These are phyloP conservation scores for Trypanosoma conorhini DNA, from an alignment of 208 protist species.

Conservation along the genomic window DNA sequence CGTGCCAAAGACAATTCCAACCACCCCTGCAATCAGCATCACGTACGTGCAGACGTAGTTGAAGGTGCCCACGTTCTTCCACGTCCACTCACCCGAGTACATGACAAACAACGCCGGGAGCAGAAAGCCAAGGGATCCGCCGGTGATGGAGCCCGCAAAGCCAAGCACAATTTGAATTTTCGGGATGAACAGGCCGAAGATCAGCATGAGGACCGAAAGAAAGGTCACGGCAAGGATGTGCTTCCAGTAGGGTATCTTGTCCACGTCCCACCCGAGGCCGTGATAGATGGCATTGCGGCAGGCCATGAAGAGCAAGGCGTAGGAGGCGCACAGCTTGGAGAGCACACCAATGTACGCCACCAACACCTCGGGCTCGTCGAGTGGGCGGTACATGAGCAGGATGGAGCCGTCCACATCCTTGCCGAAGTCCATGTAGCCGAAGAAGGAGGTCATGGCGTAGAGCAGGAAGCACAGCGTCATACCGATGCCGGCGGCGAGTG, in stretches of 20 bases:
- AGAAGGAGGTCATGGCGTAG: constrained; percentile 31
- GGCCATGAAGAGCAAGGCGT: constrained; percentile 30
- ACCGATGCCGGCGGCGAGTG: constrained; percentile 36
- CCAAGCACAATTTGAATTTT: constrained; percentile 44
- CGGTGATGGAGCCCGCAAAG: constrained; percentile 68
- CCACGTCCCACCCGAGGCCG: constrained; percentile 46
- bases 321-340: constrained; percentile 26
- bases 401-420: constrained; percentile 21
- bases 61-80: constrained; percentile 45
- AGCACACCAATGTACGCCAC: constrained; percentile 34
- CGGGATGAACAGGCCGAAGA: constrained; percentile 36
- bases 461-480: constrained; percentile 38
- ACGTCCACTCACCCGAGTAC: constrained; percentile 66
- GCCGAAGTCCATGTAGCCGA: constrained; percentile 45
- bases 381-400: constrained; percentile 35
- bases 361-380: constrained; percentile 30
- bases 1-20: constrained; percentile 73
- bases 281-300: constrained; percentile 58
- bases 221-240: constrained; percentile 48
- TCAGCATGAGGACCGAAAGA: constrained; percentile 36
- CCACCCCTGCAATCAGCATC: constrained; percentile 52
- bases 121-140: constrained; percentile 75
- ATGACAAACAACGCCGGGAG: constrained; percentile 75
- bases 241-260: constrained; percentile 73
- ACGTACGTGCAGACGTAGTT: constrained; percentile 46